Evolutionary conservation across 805 yeast species (phyloP).

Genomic region (Candida taoyuanica): DNA sequence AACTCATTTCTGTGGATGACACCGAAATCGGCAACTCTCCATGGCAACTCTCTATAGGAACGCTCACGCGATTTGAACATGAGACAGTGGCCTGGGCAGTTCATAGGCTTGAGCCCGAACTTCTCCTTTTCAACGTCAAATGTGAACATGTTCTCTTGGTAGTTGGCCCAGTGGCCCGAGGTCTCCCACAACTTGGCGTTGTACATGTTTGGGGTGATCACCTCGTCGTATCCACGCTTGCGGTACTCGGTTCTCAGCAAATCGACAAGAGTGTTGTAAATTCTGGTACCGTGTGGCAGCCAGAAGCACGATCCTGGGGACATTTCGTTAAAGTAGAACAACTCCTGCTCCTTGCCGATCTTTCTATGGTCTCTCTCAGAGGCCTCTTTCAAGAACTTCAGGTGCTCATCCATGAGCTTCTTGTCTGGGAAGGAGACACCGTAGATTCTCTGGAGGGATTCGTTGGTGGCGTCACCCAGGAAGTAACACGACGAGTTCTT

Average conservation of each 20-base stretch:
- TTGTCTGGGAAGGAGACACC: conserved; percentile 99
- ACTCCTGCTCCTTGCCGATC: conserved; percentile 94
- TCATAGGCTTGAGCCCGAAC: conserved; percentile 93
- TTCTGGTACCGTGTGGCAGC: conserved; percentile 99
- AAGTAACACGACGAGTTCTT: conserved; percentile 96
- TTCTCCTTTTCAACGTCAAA: conserved; percentile 96
- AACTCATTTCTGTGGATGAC: conserved; percentile 96
- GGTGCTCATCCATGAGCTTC: conserved; percentile 89
- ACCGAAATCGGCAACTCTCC: conserved; percentile 98
- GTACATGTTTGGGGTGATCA: conserved; percentile 98
- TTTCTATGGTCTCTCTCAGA: conserved; percentile 94
- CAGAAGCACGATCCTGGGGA: conserved; percentile 98
- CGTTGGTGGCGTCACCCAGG: conserved; percentile 88
- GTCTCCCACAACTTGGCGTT: conserved; percentile 97
- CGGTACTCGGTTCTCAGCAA: conserved; percentile 80
- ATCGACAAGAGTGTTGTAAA: conserved; percentile 82
- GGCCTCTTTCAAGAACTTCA: conserved; percentile 94
- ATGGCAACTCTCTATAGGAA: conserved; percentile 94
- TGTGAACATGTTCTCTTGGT: conserved; percentile 95
- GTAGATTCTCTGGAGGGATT: conserved; percentile 93
- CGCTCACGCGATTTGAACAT: conserved; percentile 90
- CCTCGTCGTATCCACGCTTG: conserved; percentile 95
- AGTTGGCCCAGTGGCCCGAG: conserved; percentile 98
- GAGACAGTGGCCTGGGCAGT: conserved; percentile 90
- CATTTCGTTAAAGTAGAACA: conserved; percentile 92